Base-by-base conservation (phyloP, 1,284 basidiomycete species). In the Coniferiporia sulphurascens region DNA sequence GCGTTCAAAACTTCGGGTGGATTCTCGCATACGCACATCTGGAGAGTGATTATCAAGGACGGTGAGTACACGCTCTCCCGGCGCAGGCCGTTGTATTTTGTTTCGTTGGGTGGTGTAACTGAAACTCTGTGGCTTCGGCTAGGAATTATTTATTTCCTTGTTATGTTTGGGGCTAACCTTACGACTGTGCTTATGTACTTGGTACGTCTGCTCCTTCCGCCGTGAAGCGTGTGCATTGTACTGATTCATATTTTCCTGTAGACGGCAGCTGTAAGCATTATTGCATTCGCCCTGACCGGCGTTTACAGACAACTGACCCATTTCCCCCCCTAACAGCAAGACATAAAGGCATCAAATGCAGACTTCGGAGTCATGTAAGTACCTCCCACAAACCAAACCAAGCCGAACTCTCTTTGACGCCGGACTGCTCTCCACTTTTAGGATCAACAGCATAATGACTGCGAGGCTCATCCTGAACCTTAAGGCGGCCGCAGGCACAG, bases 391-490 rank as follows among this genome's bases (percentile, higher is more conserved):
- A 4, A 10, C 19, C 19, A 7, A 4, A 10, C 19, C 19, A 13
- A 17, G 9, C 38, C 32, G 1, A 36, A 4, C 15, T 9, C 4
- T 21, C 35, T 17, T 1, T 38, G 12, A 41, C 9, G 21, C 8
- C 19, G 43, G 34, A 48, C 34, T 48, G 6, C 36, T 38, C 9
- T 8, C 15, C 12, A 8, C 38, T 3, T 3, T 8, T 17, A 56
- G 54, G 21, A 52, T 52, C 27, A 58, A 43, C 9, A 45, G 56
- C 21, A 3, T 58, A 13, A 43, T 58, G 50, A 53, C 50, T 8
- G 49, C 50, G 21, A 4, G 56, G 22, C 56, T 58, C 21, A 58
- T 58, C 50, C 56, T 58, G 12, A 58, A 58, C 44, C 56, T 58
- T 8, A 58, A 58, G 50, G 49, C 44, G 4, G 56, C 49, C 13